phyloP scores from a whole-genome alignment of 1,139 yeast species.

The Taphrina betulina region DNA sequence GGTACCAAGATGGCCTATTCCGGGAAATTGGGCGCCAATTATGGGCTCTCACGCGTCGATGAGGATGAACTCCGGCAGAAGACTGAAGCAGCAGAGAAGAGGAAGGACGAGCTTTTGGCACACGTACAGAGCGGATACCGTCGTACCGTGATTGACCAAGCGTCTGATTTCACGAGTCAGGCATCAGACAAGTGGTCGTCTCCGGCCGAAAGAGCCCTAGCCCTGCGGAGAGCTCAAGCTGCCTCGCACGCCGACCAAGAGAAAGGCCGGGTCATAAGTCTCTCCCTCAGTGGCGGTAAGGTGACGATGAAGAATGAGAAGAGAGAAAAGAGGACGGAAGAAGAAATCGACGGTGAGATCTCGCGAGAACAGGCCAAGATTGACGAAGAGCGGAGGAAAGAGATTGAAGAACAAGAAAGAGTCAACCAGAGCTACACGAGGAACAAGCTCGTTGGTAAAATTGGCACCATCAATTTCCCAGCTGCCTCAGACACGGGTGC shows the following conservation, averaged over 20 bases:
- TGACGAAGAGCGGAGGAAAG: constrained; percentile 13
- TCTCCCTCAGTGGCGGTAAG: constrained; percentile 31
- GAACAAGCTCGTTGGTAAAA: constrained; percentile 10
- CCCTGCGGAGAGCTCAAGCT: constrained; percentile 76
- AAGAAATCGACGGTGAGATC: constrained; percentile 26
- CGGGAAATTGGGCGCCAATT: constrained; percentile 36
- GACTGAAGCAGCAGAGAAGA: constrained; percentile 33
- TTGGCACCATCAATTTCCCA: constrained; percentile 5
- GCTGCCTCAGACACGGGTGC: neutral
- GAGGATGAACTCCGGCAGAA: constrained; percentile 47
- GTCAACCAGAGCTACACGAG: constrained; percentile 21
- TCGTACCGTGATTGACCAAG: constrained; percentile 91
- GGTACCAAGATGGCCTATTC: constrained; percentile 36
- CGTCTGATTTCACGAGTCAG: constrained; percentile 74
- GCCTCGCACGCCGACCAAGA: constrained; percentile 46
- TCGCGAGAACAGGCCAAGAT: constrained; percentile 12
- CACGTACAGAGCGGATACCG: constrained; percentile 87
- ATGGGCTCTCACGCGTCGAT: constrained; percentile 25
- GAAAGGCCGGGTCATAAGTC: constrained; percentile 32
- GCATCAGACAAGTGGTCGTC: constrained; percentile 70
- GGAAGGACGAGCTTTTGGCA: constrained; percentile 51
- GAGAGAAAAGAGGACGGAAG: constrained; percentile 14
- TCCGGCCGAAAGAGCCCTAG: constrained; percentile 81
- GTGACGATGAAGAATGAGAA: constrained; percentile 22
- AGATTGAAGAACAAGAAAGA: constrained; percentile 9